Evolutionary conservation across 331 rosid species (phyloP).

Genomic region (Cydonia oblonga): DNA sequence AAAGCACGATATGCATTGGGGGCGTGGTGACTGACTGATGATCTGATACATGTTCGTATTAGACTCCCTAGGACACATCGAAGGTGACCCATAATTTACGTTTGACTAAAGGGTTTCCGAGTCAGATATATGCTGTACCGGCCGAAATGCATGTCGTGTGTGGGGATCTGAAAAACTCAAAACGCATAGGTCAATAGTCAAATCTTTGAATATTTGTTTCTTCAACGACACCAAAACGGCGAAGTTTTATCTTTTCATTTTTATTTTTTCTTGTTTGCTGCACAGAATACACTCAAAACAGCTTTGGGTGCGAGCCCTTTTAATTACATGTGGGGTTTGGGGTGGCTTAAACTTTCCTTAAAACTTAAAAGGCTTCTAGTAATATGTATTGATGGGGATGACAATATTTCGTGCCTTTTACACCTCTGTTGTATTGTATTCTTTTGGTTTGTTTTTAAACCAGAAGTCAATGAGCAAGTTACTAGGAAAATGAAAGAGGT

Average conservation of each 20-base stretch:
- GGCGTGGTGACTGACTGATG: conserved; percentile 3
- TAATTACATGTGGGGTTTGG: background rate
- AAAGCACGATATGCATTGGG: background rate
- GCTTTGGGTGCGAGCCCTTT: background rate
- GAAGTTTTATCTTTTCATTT: background rate
- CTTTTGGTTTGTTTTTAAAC: background rate
- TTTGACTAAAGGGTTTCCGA: background rate
- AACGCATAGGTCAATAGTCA: conserved; percentile 29
- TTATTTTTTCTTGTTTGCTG: background rate
- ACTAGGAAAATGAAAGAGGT: background rate
- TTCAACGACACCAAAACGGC: conserved; percentile 17
- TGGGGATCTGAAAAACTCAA: conserved; percentile 14
- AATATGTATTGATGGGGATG: too few relatives aligned
- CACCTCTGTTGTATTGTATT: background rate
- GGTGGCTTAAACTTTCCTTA: background rate
- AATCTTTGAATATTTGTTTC: conserved; percentile 29
- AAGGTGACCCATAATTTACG: background rate
- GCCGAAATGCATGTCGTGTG: too few relatives aligned
- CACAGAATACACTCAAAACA: background rate
- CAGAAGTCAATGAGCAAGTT: background rate
- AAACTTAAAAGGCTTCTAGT: background rate
- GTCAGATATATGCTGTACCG: background rate
- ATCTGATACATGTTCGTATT: background rate
- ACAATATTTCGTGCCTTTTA: background rate
- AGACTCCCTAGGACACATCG: conserved; percentile 3